Conservation (phyloP, 495 filamentous ascomycete genomes). For the Penicillium mononematosum region DNA sequence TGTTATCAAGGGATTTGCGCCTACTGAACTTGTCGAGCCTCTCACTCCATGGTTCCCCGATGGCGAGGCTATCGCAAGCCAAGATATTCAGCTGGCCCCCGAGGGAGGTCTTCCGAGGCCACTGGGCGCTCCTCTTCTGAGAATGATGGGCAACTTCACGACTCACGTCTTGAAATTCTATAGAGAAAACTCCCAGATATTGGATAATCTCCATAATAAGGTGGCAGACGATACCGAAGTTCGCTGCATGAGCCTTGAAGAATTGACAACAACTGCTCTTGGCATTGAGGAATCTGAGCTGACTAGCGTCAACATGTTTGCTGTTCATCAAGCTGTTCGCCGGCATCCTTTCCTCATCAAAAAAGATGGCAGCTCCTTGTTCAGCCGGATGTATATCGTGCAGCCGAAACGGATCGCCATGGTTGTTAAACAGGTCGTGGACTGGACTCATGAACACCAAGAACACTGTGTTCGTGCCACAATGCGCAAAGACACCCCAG, state of each 20-base stretch:
- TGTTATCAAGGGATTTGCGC: constrained; percentile 62
- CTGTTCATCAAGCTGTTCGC: constrained; percentile 61
- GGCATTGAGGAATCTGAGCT: constrained; percentile 43
- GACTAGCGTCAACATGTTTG: constrained; percentile 58
- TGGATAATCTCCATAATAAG: constrained; percentile 50
- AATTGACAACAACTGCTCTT: constrained; percentile 58
- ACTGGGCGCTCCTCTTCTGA: constrained; percentile 35
- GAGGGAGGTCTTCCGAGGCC: constrained; percentile 48
- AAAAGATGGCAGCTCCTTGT: constrained; percentile 49
- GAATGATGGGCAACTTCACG: constrained; percentile 34
- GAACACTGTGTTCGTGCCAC: constrained; percentile 38
- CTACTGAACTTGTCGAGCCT: constrained; percentile 53
- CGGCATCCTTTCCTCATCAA: constrained; percentile 39
- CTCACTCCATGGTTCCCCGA: constrained; percentile 64
- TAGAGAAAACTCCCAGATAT: constrained; percentile 44
- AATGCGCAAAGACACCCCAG: constrained; percentile 18
- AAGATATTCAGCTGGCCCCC: constrained; percentile 41
- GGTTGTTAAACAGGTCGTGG: constrained; percentile 46
- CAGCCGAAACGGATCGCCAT: constrained; percentile 46
- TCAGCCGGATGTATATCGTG: constrained; percentile 46
- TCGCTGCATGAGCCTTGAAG: constrained; percentile 57
- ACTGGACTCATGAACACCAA: constrained; percentile 61
- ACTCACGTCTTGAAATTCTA: constrained; percentile 34
- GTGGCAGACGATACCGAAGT: constrained; percentile 49
- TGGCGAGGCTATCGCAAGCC: constrained; percentile 33